Conservation (phyloP, 352 stramenopile genomes). For the Globisporangium apiculatum region DNA sequence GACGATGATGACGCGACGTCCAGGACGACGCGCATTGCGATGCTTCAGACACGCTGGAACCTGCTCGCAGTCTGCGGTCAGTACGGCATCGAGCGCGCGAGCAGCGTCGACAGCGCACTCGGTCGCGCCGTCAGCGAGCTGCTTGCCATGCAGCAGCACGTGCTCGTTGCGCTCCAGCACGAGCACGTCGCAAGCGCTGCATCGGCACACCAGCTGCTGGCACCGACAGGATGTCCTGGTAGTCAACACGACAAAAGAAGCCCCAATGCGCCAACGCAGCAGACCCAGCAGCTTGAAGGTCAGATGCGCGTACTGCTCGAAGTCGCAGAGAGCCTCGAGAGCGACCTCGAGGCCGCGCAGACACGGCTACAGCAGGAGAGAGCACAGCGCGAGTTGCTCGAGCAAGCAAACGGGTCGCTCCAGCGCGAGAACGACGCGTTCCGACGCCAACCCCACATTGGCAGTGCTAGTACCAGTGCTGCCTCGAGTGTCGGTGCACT, state of each 20-base stretch:
- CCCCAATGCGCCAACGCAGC: background rate
- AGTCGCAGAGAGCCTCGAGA: slow-evolving; percentile 54
- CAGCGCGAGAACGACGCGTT: slow-evolving; percentile 23
- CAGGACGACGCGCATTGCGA: slow-evolving; percentile 9
- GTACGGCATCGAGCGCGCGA: slow-evolving; percentile 37
- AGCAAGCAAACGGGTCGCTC: slow-evolving; percentile 40
- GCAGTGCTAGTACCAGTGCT: background rate
- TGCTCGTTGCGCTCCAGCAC: slow-evolving; percentile 34
- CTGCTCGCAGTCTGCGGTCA: slow-evolving; percentile 42
- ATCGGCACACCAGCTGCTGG: background rate
- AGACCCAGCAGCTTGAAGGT: slow-evolving; percentile 7
- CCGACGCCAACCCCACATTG: slow-evolving; percentile 5
- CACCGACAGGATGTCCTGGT: too few species aligned
- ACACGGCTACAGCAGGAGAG: slow-evolving; percentile 40
- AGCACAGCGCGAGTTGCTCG: slow-evolving; percentile 29
- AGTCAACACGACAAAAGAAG: background rate
- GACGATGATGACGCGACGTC: too few species aligned
- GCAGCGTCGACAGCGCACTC: slow-evolving; percentile 21
- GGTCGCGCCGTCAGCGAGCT: slow-evolving; percentile 31
- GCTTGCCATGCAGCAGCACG: slow-evolving; percentile 38
- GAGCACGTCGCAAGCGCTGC: slow-evolving; percentile 13
- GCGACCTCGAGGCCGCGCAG: slow-evolving; percentile 42
- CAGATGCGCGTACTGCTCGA: slow-evolving; percentile 62
- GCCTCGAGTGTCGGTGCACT: background rate
- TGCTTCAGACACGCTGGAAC: slow-evolving; percentile 42